A percentile compares a stretch with the other conserved stretches of the same genome.
Evolutionary conservation across 176 grass and related monocot genomes (phyloP).

Genomic region (Alloteropsis semialata): DNA sequence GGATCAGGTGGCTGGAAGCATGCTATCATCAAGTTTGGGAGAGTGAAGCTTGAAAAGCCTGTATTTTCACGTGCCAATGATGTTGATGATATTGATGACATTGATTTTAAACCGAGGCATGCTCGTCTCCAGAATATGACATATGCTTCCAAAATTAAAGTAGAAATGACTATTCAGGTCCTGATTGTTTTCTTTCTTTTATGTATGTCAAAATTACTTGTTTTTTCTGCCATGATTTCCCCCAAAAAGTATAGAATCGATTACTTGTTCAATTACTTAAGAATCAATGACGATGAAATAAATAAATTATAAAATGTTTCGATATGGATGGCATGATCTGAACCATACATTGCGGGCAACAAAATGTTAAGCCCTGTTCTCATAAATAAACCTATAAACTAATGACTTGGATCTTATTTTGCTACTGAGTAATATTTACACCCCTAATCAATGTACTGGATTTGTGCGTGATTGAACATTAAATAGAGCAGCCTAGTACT

Average conservation of each 20-base stretch:
- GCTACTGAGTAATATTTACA: background rate
- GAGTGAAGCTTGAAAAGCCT: conserved; percentile 57
- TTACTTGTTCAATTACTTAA: no score
- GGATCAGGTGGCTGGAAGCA: conserved; percentile 65
- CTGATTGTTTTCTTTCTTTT: background rate
- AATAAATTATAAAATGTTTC: conserved; percentile 1
- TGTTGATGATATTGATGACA: conserved; percentile 38
- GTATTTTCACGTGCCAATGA: conserved; percentile 58
- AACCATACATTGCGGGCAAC: background rate
- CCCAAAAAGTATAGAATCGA: background rate
- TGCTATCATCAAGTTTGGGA: conserved; percentile 73
- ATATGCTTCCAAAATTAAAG: conserved; percentile 66
- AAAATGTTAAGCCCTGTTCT: background rate
- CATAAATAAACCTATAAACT: background rate
- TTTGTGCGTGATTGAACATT: background rate
- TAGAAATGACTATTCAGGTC: conserved; percentile 74
- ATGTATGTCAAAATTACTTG: background rate
- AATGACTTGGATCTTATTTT: background rate
- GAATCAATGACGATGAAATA: background rate
- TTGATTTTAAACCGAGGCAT: conserved; percentile 61
- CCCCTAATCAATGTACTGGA: background rate
- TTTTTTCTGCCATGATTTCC: conserved; percentile 13
- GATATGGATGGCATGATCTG: background rate
- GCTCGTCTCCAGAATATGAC: conserved; percentile 95
- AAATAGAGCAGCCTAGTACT: background rate